Evolutionary conservation across 352 stramenopile genomes (phyloP).

Genomic region (Phytopythium delawarense): DNA sequence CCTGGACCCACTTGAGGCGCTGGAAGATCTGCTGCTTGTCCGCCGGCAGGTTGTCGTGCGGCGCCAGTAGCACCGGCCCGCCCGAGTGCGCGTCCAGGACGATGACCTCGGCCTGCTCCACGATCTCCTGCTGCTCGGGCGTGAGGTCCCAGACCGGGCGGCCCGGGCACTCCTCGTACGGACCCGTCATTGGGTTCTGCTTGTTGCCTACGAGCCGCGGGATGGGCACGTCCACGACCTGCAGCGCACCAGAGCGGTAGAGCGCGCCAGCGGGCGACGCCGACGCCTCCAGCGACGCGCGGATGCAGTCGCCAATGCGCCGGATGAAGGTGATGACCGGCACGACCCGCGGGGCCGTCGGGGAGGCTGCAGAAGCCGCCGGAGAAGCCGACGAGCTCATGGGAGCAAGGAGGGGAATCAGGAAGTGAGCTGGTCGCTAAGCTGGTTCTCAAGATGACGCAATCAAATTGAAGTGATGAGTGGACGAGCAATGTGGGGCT

Average conservation of each 20-base stretch:
- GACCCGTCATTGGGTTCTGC: conserved; percentile 23
- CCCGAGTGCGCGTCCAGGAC: conserved; percentile 28
- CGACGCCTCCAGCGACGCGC: conserved; percentile 20
- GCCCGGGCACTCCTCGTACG: conserved; percentile 22
- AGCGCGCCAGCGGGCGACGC: conserved; percentile 17
- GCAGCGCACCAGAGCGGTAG: conserved; percentile 24
- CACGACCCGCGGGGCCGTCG: conserved; percentile 9
- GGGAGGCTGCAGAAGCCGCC: background rate
- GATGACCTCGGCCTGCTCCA: conserved; percentile 24
- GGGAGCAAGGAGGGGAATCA: background rate
- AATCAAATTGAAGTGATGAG: background rate
- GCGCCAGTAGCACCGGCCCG: conserved; percentile 20
- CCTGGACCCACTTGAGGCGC: conserved; percentile 37
- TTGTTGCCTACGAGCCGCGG: conserved; percentile 30
- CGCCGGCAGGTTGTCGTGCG: conserved; percentile 25
- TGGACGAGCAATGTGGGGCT: too few relatives aligned
- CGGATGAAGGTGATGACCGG: conserved; percentile 29
- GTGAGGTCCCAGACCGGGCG: conserved; percentile 21
- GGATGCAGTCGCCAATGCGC: conserved; percentile 22
- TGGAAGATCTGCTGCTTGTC: conserved; percentile 26
- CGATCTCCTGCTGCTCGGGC: conserved; percentile 21
- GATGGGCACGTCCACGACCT: conserved; percentile 26
- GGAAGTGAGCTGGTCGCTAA: background rate
- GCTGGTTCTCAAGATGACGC: too few relatives aligned
- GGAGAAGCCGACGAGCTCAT: background rate